A percentile compares a stretch with the other conserved stretches of the same genome.
These are phyloP conservation scores for Globisporangium takayamanum DNA, from an alignment of 352 stramenopile genomes.

Conservation along the genomic window DNA sequence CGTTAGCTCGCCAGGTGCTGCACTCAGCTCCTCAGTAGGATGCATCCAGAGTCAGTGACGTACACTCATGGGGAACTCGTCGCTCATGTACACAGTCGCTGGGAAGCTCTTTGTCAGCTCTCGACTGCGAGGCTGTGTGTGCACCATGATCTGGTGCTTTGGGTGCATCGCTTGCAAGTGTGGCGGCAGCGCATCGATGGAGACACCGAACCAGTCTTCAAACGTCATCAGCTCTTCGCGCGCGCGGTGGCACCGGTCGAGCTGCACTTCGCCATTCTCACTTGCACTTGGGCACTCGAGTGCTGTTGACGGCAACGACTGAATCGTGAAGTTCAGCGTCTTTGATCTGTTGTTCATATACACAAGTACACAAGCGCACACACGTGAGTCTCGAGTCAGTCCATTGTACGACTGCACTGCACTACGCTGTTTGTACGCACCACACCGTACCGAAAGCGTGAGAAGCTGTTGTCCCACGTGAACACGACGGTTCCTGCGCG, in stretches of 20 bases:
- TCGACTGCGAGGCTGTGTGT: constrained; percentile 35
- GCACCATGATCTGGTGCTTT: constrained; percentile 43
- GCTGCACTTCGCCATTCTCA: neutral
- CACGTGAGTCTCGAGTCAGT: neutral
- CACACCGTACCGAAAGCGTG: constrained; percentile 33
- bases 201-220: constrained; percentile 51
- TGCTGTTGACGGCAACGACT: constrained; percentile 1
- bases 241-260: constrained; percentile 24
- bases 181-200: constrained; percentile 30
- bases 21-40: neutral
- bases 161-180: constrained; percentile 27
- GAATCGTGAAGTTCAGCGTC: constrained; percentile 30
- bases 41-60: constrained; percentile 1
- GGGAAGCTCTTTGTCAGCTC: constrained; percentile 51
- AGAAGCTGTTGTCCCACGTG: constrained; percentile 64
- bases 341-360: constrained; percentile 21
- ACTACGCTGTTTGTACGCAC: neutral
- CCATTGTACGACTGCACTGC: neutral
- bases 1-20: neutral
- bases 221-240: constrained; percentile 46
- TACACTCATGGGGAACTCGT: constrained; percentile 53
- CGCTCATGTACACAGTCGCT: constrained; percentile 50
- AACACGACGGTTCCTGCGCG: constrained; percentile 37
- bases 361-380: neutral
- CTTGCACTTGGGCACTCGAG: neutral